Conservation (phyloP, 305 asterid species). For the Fraxinus baroniana region DNA sequence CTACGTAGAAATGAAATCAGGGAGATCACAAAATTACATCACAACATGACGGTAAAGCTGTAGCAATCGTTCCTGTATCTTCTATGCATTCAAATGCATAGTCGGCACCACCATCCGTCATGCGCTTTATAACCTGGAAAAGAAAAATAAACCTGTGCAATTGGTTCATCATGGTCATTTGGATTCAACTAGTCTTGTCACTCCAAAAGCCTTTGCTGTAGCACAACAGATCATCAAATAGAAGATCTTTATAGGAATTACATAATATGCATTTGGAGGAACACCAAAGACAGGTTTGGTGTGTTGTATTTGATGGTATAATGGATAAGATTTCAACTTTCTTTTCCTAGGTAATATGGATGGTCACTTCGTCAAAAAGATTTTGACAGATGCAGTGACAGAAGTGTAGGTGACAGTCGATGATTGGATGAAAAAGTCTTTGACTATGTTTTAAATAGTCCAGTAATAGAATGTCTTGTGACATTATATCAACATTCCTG, state of each 20-base stretch:
- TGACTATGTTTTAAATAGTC: too few species aligned
- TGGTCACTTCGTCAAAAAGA: too few species aligned
- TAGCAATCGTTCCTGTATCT: constrained; percentile 65
- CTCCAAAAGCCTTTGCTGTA: constrained; percentile 85
- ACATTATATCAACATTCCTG: too few species aligned
- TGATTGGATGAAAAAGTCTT: too few species aligned
- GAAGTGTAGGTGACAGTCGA: too few species aligned
- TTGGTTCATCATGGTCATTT: constrained; percentile 68
- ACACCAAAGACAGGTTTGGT: neutral
- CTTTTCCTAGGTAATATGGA: neutral
- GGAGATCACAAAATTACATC: constrained; percentile 42
- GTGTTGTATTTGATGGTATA: neutral
- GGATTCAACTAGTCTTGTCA: constrained; percentile 78
- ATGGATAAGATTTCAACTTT: neutral
- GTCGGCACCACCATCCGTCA: constrained; percentile 89
- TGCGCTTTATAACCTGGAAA: constrained; percentile 62
- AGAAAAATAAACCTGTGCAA: constrained; percentile 63
- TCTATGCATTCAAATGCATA: constrained; percentile 90
- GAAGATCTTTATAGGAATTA: constrained; percentile 2
- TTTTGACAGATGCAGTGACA: too few species aligned
- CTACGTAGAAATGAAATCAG: neutral
- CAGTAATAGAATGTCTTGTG: too few species aligned
- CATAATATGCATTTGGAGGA: neutral
- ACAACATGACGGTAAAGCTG: constrained; percentile 86
- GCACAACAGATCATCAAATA: constrained; percentile 17